Evolutionary conservation across 2,329 filamentous ascomycete genomes (phyloP).

Genomic region (Zymoseptoria pseudotritici): DNA sequence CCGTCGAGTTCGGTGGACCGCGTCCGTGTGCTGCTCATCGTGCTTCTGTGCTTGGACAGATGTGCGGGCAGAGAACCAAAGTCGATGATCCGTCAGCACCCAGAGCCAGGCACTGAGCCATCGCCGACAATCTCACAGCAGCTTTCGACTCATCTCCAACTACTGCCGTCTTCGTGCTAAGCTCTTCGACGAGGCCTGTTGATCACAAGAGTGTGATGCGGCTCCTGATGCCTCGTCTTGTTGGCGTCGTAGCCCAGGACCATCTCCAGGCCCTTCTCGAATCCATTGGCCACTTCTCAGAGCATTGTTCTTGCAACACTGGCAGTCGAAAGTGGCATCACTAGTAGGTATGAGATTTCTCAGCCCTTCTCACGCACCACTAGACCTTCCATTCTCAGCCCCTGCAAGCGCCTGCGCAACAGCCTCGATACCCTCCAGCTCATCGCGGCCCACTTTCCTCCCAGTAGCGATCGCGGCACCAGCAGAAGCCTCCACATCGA

Average conservation of each 20-base stretch:
- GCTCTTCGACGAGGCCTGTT: background rate
- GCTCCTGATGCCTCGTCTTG: background rate
- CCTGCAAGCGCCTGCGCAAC: slow-evolving; percentile 29
- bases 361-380: background rate
- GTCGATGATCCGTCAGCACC: background rate
- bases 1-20: background rate
- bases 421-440: slow-evolving; percentile 32
- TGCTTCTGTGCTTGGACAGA: background rate
- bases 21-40: background rate
- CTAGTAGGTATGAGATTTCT: background rate
- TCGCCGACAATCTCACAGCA: background rate
- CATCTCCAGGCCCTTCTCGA: too few species aligned
- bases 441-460: slow-evolving; percentile 26
- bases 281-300: too few species aligned
- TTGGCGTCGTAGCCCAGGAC: background rate
- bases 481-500: slow-evolving; percentile 45
- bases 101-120: background rate
- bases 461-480: slow-evolving; percentile 16
- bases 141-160: background rate
- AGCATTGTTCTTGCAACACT: too few species aligned
- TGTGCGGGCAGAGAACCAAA: background rate
- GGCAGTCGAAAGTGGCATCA: background rate
- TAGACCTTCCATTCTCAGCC: slow-evolving; percentile 5
- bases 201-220: background rate
- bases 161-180: background rate